These are phyloP conservation scores for Calonectria crousiana DNA, from an alignment of 2,329 filamentous ascomycete species.

Conservation along the genomic window DNA sequence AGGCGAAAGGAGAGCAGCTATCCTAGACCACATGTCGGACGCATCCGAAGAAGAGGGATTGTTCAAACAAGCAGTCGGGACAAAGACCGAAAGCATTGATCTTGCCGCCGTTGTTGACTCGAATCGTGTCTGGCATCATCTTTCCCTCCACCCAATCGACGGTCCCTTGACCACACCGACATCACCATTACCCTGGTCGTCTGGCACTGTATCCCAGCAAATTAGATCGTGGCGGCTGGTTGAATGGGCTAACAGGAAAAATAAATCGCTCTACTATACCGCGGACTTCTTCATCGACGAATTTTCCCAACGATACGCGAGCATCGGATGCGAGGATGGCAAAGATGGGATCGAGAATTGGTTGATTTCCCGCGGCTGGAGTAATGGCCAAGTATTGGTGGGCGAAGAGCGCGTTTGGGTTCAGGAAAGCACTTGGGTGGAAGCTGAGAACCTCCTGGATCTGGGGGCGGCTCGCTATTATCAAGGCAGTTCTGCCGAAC, in stretches of 20 bases:
- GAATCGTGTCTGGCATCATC: constrained; percentile 94
- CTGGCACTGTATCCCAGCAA: constrained; percentile 90
- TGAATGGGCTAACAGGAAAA: constrained; percentile 95
- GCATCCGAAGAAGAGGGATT: constrained; percentile 87
- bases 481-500: constrained; percentile 72
- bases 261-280: constrained; percentile 92
- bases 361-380: constrained; percentile 96
- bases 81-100: constrained; percentile 82
- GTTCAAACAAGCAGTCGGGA: constrained; percentile 81
- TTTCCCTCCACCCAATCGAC: constrained; percentile 91
- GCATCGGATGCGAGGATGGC: constrained; percentile 89
- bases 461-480: not conserved
- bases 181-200: constrained; percentile 87
- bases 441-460: constrained; percentile 95
- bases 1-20: constrained; percentile 82
- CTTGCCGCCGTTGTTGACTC: constrained; percentile 79
- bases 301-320: constrained; percentile 84
- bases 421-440: constrained; percentile 95
- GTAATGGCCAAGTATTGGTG: constrained; percentile 93
- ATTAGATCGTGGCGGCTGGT: constrained; percentile 92
- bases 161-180: constrained; percentile 64
- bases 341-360: constrained; percentile 94
- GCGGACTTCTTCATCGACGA: constrained; percentile 96
- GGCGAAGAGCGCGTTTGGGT: constrained; percentile 96
- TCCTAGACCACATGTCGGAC: constrained; percentile 88